Base-by-base conservation (phyloP, 805 yeast species). In the Cyberlindnera bimundalis region DNA sequence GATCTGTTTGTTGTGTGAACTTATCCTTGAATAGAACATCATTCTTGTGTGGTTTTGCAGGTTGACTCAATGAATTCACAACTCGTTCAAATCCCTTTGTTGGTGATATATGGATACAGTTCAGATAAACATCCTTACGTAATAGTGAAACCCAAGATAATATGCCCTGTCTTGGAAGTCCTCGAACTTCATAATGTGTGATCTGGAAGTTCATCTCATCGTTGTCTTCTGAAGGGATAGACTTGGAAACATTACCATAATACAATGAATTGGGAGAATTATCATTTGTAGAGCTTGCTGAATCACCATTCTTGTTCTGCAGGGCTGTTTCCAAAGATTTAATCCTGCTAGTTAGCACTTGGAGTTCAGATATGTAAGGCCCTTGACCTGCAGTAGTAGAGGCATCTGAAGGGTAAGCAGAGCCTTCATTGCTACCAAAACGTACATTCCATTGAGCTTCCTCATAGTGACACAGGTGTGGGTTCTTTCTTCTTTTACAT, bases 61-160 rank as follows among this genome's bases (percentile, higher is more conserved):
- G 19, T 19, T 19, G 24, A 27, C 11, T 27, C 15, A 19, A 41
- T 18, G 25, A 43, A 24, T 14, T 28, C 32, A 30, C 32, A 33
- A 16, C 43, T 21, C 24, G 6, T 10, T 21, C 24, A 21, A 10
- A 21, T 7, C 24, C 10, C 10, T 21, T 21, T 6, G 10, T 21
- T 10, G 24, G 24, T 21, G 48, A 41, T 0, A 45, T 24, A 10
- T 46, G 37, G 7, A 55, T 33, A 8, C 52, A 34, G 28, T 49
- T 51, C 28, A 57, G 29, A 31, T 52, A 57, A 9, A 45, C 39
- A 35, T 57, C 61, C 26, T 54, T 57, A 13, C 52, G 37, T 13
- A 57, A 17, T 16, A 57, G 23, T 1, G 56, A 45, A 1, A 49
- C 52, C 61, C 61, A 57, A 3, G 57, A 47, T 13, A 57, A 39